Percentiles rank a stretch among this genome's conserved stretches.
Conservation (phyloP, 1,284 basidiomycete genomes). For the Ustilago lituana region DNA sequence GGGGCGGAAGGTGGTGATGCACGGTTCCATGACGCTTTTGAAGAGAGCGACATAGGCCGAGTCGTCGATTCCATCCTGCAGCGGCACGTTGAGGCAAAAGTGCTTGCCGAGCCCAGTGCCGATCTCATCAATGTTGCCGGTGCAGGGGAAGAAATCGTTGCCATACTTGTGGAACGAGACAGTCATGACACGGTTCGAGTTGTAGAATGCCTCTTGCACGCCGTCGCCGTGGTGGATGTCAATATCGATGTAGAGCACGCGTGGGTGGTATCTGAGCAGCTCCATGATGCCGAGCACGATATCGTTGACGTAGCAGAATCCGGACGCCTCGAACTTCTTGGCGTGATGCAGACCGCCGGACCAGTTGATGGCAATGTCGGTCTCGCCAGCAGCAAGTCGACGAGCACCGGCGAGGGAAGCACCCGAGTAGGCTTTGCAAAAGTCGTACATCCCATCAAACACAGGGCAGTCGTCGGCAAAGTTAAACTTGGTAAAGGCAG, state of each 20-base stretch:
- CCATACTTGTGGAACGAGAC: conserved; percentile 99
- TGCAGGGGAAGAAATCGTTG: conserved; percentile 84
- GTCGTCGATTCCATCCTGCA: conserved; percentile 96
- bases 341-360: conserved; percentile 97
- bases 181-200: conserved; percentile 96
- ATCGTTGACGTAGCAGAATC: conserved; percentile 98
- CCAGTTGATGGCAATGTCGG: conserved; percentile 98
- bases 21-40: conserved; percentile 94
- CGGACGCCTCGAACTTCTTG: conserved; percentile 94
- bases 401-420: conserved; percentile 79
- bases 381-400: conserved; percentile 72
- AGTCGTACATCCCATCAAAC: conserved; percentile 67
- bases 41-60: conserved; percentile 94
- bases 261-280: conserved; percentile 73
- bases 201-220: conserved; percentile 99
- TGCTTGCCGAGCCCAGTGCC: conserved; percentile 77
- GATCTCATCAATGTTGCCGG: conserved; percentile 64
- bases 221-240: conserved; percentile 99
- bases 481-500: conserved; percentile 65
- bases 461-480: conserved; percentile 67
- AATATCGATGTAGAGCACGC: conserved; percentile 96
- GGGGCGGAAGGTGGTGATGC: conserved; percentile 87
- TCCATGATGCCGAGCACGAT: conserved; percentile 66
- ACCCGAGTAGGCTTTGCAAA: conserved; percentile 64
- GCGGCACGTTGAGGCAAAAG: conserved; percentile 92